Evolutionary conservation across 257 asterid species (phyloP), one percentile per base, ranked within the genome.

Genomic region (Cordia subcordata): DNA sequence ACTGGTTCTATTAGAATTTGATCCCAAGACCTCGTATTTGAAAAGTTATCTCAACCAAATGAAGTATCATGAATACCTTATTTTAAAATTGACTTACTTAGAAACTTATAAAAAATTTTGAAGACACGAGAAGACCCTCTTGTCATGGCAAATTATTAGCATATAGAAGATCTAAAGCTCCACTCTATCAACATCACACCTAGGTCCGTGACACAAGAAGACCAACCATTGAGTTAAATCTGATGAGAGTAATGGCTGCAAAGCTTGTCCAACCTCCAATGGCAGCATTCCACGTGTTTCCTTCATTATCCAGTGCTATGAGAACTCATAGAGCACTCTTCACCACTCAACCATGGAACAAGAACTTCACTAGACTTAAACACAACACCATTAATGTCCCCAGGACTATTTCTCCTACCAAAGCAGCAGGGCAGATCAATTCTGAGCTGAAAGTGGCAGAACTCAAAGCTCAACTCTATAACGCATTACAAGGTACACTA

Each of bases 401-500:
- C 27, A 56, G 39, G 52, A 40, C 61, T 19, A 35, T 33, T 69
- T 70, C 58, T 58, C 66, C 52, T 23, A 50, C 67, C 57, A 84
- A 72, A 71, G 75, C 82, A 39, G 69, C 72, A 53, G 82, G 75
- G 64, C 73, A 68, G 55, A 68, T 70, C 23, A 68, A 62, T 23
- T 72, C 76, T 44, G 74, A 65, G 22, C 15, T 66, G 45, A n/a
- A 39, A 35, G 58, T 49, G 27, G 54, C 76, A 61, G 81, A 76
- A 60, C 64, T 78, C 50, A 90, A 91, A 70, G 58, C 61, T 22
- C 60, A 75, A 55, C 86, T 91, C 40, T 69, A 66, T 61, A 68
- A 69, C 74, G 76, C 82, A 35, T 62, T 88, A 18, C 75, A 76
- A 80, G 96, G 98, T 91, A 64, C 44, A 8, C 8, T 51, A 59